Base-by-base conservation (phyloP, 2,329 filamentous ascomycete species). In the Fusarium sp. region DNA sequence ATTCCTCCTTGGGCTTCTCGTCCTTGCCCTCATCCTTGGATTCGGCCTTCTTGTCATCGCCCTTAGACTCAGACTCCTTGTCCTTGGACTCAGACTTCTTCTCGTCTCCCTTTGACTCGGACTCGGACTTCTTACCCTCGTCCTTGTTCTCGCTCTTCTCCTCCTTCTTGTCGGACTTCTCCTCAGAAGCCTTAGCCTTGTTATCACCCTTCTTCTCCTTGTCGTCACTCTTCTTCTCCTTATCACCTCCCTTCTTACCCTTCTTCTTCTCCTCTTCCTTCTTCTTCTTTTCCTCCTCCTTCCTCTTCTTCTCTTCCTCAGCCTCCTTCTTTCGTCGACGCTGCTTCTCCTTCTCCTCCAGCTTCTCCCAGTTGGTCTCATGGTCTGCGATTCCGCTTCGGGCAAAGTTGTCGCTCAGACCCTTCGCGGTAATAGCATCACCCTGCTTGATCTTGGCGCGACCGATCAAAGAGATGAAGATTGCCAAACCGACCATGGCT, bases 401-500 rank as follows among this genome's bases (percentile, higher is more conserved):
- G 59, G 78, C 76, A 56, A 86, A 76, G 55, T 79, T 82, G 32
- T 83, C 77, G 38, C 71, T 70, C 47, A 86, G 58, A 3, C 80
- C 80, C 24, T 73, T 67, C 9, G 77, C 78, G 18, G 80, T 79
- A 9, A 78, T 71, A 2, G 65, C 55, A 20, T 74, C 62, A 2
- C 69, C 63, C 34, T 78, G 75, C 54, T 82, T 85, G 72, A 97
- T 90, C 82, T 94, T 91, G 75, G 94, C 92, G 66, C 94, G 90
- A 43, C 93, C 94, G 68, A 98, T 87, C 71, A 98, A 83, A 69
- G 89, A 95, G 73, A 93, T 83, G 44, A 96, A 89, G 72, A 98
- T 95, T 68, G 92, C 91, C 45, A 88, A 84, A 41, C 95, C 94
- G 29, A 97, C 94, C 65, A 98, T 87, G 79, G 94, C 95, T 4